Evolutionary conservation across 495 filamentous ascomycete genomes (phyloP), one percentile per base, ranked within the genome.

Genomic region (Tuber calosporum): DNA sequence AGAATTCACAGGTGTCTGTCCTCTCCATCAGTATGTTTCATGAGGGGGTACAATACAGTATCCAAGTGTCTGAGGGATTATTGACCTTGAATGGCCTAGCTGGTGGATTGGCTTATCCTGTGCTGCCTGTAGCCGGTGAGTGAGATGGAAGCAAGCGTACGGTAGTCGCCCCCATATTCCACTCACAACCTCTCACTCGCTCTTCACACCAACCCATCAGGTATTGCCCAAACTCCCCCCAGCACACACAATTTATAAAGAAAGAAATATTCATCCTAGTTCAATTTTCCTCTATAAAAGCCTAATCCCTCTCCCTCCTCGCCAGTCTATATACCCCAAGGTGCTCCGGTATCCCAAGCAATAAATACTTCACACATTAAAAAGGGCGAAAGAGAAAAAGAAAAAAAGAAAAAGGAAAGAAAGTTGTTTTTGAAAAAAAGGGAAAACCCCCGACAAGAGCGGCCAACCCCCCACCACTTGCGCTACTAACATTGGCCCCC

Each of bases 361-460:
- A 37, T 22, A 48, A 72, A 72, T 68, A 69, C 36, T 42, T 39
- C 34, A 53, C 36, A 42, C 4, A 72, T n/a, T 34, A 48, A 67
- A 67, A 42, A 30, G 71, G 41, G 19, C 5, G 37, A 26, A 45
- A 34, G 37, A 68, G 36, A 38, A 11, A 66, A 26, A 17, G 68
- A 37, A 19, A 45, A 42, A 69, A 30, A 68, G 8, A 69, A 34
- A 39, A 43, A 39, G 41, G 41, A 70, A 74, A 72, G 34, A 39
- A 39, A 43, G 42, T 43, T 2, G 4, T 43, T 43, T 43, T 2
- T 43, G 67, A 20, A 74, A 73, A 73, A 66, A 68, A 20, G 67
- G n/a, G 66, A 40, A 40, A 40, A 40, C 5, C 5, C 3, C 39
- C 8, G 39, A 53, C 22, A 72, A 66, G 67, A 72, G n/a, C 38